Base-by-base conservation (phyloP, 2,329 filamentous ascomycete species). In the Neonectria faginata region DNA sequence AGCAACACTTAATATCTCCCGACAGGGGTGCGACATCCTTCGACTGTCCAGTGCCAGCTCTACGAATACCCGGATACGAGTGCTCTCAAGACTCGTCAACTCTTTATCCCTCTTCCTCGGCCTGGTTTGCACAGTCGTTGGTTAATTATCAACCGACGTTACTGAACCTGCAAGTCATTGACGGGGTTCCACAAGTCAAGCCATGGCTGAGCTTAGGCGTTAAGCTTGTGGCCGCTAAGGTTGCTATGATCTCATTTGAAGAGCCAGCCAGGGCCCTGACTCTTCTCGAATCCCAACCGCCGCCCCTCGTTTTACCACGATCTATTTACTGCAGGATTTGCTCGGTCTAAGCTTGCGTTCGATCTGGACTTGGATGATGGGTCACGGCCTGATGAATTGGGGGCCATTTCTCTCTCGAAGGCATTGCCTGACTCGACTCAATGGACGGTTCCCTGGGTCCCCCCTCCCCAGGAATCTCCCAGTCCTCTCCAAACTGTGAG, bases 161-260 rank as follows among this genome's bases (percentile, higher is more conserved):
- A 22, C 7, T 42, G 39, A 7, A 52, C 12, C 33, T 62, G 53
- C 45, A 53, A 45, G 58, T 61, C 58, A 60, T 53, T 60, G 18
- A 47, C 25, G 53, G 45, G 47, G 45, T 18, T 45, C 59, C 59
- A 62, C 53, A 53, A 36, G 33, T 39, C 45, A 25, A 36, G 41
- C 53, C 45, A 36, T 48, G 20, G 48, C 29, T 41, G 44, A 31
- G 44, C 33, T 54, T 57, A 54, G 57, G 48, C 50, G 20, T 42
- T 29, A 45, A 47, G 50, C 57, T 60, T 60, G 42, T 41, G 22
- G 42, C 57, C 50, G 57, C 50, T 45, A 60, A 36, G 18, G 42
- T 48, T 47, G 18, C 41, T 25, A 55, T 48, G 57, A 60, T 60
- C 57, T 60, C 57, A 60, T 55, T 33, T n/a, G 10, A 39, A 10